phyloP scores from a whole-genome alignment of 2,329 filamentous ascomycete species.

The Colletotrichum musicola region DNA sequence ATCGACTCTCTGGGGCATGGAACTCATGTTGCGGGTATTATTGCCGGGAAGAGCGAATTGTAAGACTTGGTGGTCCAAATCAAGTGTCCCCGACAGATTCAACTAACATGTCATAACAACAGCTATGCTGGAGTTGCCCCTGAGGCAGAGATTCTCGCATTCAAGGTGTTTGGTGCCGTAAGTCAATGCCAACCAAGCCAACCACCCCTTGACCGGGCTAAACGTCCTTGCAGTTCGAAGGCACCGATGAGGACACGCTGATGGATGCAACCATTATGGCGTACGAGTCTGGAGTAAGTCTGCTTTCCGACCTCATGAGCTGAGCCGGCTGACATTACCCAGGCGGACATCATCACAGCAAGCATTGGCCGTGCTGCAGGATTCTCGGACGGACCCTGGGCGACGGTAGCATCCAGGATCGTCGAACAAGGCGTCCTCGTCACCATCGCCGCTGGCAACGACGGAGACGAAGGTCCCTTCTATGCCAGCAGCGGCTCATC shows the following conservation, averaged over 20 bases:
- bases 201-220: too few relatives aligned
- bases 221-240: slow-evolving; percentile 20
- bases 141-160: slow-evolving; percentile 41
- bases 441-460: slow-evolving; percentile 65
- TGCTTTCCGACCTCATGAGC: accelerated
- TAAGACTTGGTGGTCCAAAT: background rate
- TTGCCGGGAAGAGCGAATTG: slow-evolving; percentile 42
- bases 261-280: slow-evolving; percentile 37
- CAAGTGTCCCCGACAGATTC: too few relatives aligned
- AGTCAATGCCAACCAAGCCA: background rate
- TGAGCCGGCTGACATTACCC: background rate
- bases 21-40: slow-evolving; percentile 45
- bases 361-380: slow-evolving; percentile 33
- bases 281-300: slow-evolving; percentile 35
- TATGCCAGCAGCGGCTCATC: slow-evolving; percentile 56
- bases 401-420: slow-evolving; percentile 30
- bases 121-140: slow-evolving; percentile 44
- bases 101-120: background rate
- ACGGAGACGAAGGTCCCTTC: slow-evolving; percentile 62
- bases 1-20: slow-evolving; percentile 43
- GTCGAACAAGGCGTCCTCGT: slow-evolving; percentile 58
- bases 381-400: slow-evolving; percentile 35
- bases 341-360: slow-evolving; percentile 36
- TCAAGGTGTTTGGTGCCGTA: slow-evolving; percentile 44
- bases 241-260: slow-evolving; percentile 36